A percentile compares a stretch with the other conserved stretches of the same genome.
Evolutionary conservation across 805 yeast species (phyloP).

Genomic region (Ogataea allantospora): DNA sequence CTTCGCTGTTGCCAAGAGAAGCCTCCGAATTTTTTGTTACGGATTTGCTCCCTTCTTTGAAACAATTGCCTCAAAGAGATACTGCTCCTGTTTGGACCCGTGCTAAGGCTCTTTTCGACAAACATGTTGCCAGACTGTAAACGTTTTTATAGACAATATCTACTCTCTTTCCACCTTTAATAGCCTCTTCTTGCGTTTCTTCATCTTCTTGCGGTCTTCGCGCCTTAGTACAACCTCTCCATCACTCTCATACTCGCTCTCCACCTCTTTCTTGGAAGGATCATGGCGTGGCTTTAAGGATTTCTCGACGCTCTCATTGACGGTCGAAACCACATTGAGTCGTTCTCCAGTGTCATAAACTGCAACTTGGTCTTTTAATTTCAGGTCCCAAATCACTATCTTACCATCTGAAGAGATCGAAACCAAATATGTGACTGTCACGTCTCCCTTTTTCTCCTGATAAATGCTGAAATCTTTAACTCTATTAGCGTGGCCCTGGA

Average conservation of each 20-base stretch:
- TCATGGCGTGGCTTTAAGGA: conserved; percentile 52
- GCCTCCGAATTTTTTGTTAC: conserved; percentile 87
- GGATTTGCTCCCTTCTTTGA: conserved; percentile 86
- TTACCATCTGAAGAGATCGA: conserved; percentile 93
- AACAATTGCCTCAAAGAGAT: conserved; percentile 78
- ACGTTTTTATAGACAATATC: not conserved
- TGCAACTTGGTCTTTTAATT: conserved; percentile 73
- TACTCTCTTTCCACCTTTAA: conserved; percentile 55
- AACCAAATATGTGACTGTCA: conserved; percentile 46
- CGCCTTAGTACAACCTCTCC: conserved; percentile 62
- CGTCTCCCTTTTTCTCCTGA: conserved; percentile 35
- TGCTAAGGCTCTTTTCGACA: conserved; percentile 80
- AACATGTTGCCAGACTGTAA: conserved; percentile 54
- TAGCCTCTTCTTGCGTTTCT: conserved; percentile 40
- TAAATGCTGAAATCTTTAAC: conserved; percentile 73
- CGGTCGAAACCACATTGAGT: conserved; percentile 76
- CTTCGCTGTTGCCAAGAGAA: conserved; percentile 94
- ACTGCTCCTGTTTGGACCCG: conserved; percentile 88
- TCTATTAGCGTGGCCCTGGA: conserved; percentile 82
- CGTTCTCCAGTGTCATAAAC: conserved; percentile 90
- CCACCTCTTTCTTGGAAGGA: conserved; percentile 38
- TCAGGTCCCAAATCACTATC: conserved; percentile 85
- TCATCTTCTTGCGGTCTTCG: conserved; percentile 48
- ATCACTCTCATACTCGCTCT: conserved; percentile 75
- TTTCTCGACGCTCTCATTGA: conserved; percentile 78